Evolutionary conservation across 2,329 filamentous ascomycete species (phyloP), one percentile per base, ranked within the genome.

Genomic region (Ophioceras dolichostomum): DNA sequence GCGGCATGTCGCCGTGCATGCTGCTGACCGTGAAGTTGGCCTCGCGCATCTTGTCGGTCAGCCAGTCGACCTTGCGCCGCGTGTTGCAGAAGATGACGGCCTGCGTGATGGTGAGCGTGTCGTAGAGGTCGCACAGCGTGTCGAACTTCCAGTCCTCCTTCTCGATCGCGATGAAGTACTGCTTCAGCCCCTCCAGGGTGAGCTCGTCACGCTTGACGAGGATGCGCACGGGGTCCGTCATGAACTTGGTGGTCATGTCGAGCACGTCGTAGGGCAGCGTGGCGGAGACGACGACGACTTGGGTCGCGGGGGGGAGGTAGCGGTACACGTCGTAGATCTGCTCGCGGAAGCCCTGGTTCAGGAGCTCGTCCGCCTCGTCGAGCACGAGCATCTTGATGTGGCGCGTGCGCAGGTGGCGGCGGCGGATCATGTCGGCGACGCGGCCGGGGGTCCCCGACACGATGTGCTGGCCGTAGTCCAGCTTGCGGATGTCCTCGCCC

Each of bases 81-180:
- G 91, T 98, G 81, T 98, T 98, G 80, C 91, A 98, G 84, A 98
- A 98, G 70, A 98, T 98, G 67, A 98, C 91, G 42, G 91, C 91
- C 68, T 98, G 91, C 53, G 91, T 98, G 58, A 96, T 98, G 61
- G 91, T 98, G 60, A 98, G 83, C 39, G 91, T 98, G 73, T 98
- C 91, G 74, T 98, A 98, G 52, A 98, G 69, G 68, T 98, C 91
- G 55, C 85, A 96, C 45, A 98, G 85, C 44, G 91, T 98, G 66
- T 98, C 91, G 49, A 98, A 81, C 73, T 98, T 98, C 91, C 91
- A 98, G 60, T 98, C 91, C 65, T 98, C 91, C 77, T 98, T 96
- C 76, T 98, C 91, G 43, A 98, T 91, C 43, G 91, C 91, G 67
- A 98, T 96, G 73, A 95, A 98, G 73, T 95, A 98, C 66, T 98